Evolutionary conservation across 805 yeast species (phyloP), one percentile per base, ranked within the genome.

Genomic region (Priceomyces melissophilus): DNA sequence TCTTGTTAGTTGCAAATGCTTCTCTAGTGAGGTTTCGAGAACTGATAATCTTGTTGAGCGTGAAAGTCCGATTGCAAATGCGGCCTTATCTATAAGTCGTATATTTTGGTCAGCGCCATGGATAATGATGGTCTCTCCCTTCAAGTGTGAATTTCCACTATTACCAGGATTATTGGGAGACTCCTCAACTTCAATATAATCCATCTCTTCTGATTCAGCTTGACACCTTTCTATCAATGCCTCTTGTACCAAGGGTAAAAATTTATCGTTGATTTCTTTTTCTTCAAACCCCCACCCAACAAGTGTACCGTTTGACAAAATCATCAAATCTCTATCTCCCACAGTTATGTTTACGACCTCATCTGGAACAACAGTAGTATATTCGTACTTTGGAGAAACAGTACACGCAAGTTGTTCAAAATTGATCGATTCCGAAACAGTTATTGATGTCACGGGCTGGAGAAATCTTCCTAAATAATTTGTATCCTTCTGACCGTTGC

Each of bases 51-150:
- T 77, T 0, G 97, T 89, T 2, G 95, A 86, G 50, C 96, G 65
- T 0, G 96, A 83, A 26, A 90, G 65, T 0, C 96, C 96, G 40
- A 87, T 82, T 2, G 96, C 83, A 60, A 89, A 89, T 0, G 96
- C 96, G 8, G 89, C 84, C 64, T 84, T 87, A 54, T 88, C 95
- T 30, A 86, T 63, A 28, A 83, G 52, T 30, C 76, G 71, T 45
- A 76, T 71, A 6, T 50, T 52, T n/a, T 70, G 63, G 7, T 69
- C 66, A 1, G 58, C 52, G 1, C 81, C 82, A 45, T 75, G 76
- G n/a, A 89, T 71, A 14, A 84, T 71, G 35, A 89, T 77, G 2
- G 84, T 73, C 46, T 89, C 96, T 7, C 85, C 86, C 20, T 75
- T 73, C 65, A 84, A 70, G 38, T 63, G 65, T 2, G 72, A 63